phyloP scores from a whole-genome alignment of 495 filamentous ascomycete genomes.

The Hypoxylon subgilvum region DNA sequence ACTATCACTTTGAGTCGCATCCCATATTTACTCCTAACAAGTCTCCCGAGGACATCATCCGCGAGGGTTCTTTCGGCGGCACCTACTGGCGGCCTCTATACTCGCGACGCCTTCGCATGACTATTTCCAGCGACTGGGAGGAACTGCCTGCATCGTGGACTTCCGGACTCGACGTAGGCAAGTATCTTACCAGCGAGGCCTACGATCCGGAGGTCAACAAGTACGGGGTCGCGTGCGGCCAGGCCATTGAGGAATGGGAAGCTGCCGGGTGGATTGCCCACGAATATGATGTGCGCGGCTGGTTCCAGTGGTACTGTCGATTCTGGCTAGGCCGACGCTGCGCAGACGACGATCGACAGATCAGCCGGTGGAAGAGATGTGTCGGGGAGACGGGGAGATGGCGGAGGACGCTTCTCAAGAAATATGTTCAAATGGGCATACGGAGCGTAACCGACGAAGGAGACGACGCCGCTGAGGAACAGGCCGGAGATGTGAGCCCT shows the following conservation, averaged over 20 bases:
- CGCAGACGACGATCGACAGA: constrained; percentile 56
- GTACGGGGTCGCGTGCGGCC: constrained; percentile 54
- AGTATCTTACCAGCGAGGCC: constrained; percentile 41
- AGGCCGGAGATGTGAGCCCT: constrained; percentile 52
- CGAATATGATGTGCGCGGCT: constrained; percentile 53
- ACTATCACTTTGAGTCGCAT: constrained; percentile 50
- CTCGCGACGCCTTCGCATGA: constrained; percentile 46
- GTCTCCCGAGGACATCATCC: constrained; percentile 54
- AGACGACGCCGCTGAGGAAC: constrained; percentile 44
- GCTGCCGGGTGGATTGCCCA: constrained; percentile 57
- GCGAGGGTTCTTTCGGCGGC: constrained; percentile 56
- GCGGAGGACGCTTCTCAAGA: constrained; percentile 53
- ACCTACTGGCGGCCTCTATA: constrained; percentile 54
- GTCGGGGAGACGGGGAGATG: constrained; percentile 55
- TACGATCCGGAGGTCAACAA: constrained; percentile 56
- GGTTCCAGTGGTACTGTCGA: constrained; percentile 61
- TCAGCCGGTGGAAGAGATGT: constrained; percentile 54
- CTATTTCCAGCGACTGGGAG: constrained; percentile 48
- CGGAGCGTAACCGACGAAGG: constrained; percentile 55
- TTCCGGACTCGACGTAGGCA: constrained; percentile 41
- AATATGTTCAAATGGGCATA: constrained; percentile 50
- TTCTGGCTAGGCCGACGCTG: constrained; percentile 56
- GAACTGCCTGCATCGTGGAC: constrained; percentile 52
- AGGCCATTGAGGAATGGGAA: constrained; percentile 59
- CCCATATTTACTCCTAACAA: constrained; percentile 56